Evolutionary conservation across 352 stramenopile genomes (phyloP), one percentile per base, ranked within the genome.

Genomic region (Aphanomyces invadans): DNA sequence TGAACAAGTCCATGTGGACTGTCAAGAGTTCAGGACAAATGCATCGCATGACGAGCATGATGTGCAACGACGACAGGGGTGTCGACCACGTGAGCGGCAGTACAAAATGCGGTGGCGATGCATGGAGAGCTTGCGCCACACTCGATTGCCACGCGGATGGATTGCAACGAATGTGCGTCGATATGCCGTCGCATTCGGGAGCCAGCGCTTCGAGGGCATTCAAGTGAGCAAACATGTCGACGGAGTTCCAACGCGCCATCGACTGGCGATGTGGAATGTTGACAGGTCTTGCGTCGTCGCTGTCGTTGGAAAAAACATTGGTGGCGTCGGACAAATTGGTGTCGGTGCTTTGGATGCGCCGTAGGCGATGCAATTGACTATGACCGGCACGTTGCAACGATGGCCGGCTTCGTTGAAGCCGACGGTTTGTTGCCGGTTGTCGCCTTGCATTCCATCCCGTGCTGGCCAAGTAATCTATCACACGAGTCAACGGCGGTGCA

Each of bases 11-110:
- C 23, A 63, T 31, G 28, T 63, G 55, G 1, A 63, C 7, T n/a
- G 55, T 31, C 1, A 63, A 31, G 19, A 67, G 19, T 11, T 67
- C 60, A 23, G 60, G 49, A 19, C 60, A 67, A 28, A 67, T 44
- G 33, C 60, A 67, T 21, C 54, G 55, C 38, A 59, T 19, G n/a
- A 59, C 4, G 23, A 67, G 26, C 21, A 57, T 19, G n/a, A 9
- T 10, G 4, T n/a, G 4, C 11, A 67, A 31, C 23, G 60, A 9
- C 7, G 45, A 36, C 12, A 62, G 17, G 19, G 29, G 53, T 11
- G n/a, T 38, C 0, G 29, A 5, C 60, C 60, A 67, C 9, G 19
- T 29, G 5, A 17, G 28, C 23, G 60, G 60, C 11, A 29, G 9
- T 19, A 59, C 1, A 46, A 67, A 48, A 4, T 42, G n/a, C 7